Evolutionary conservation across 768 basidiomycete genomes (phyloP), one percentile per base, ranked within the genome.

Genomic region (Boletus sp.): DNA sequence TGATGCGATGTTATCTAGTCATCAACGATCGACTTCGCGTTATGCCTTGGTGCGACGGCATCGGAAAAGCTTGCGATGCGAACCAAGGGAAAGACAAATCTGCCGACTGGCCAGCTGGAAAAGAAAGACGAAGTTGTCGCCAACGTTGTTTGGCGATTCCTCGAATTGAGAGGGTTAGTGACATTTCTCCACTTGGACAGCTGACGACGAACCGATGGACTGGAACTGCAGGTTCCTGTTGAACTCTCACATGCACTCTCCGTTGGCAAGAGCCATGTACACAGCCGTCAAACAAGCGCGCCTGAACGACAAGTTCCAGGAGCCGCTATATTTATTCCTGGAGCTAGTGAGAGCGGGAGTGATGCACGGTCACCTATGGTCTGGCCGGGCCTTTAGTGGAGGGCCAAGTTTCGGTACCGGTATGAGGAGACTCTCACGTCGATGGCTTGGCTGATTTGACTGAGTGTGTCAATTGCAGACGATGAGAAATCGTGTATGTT

Each of bases 51-150:
- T 28, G 95, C 96, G 39, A 94, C 95, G 29, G 81, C 83, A 44
- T 78, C 84, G 42, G 92, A 95, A 54, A 86, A 86, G 64, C 79
- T 90, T 20, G 94, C 97, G 0, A 71, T 75, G 40, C 86, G 93
- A 41, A 98, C 96, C 47, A 90, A 89, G 71, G 79, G 81, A 40
- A 90, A 86, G 76, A 66, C 71, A n/a, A 77, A 65, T 50, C 62
- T 73, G 33, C 65, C 76, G 29, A 66, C 64, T 37, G 66, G 64
- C 7, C 81, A 85, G 15, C 80, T 99, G 29, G 96, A 98, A 58
- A 98, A 97, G 77, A 98, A 98, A 76, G 97, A 99, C 65, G 97
- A 99, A 72, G 80, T 97, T 0, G 97, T 99, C 4, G 95, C 95
- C 8, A 99, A 99, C 69, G 94, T 96, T 29, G 91, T 99, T 54